Conservation (phyloP, 305 asterid species). For the Andrographis paniculata region DNA sequence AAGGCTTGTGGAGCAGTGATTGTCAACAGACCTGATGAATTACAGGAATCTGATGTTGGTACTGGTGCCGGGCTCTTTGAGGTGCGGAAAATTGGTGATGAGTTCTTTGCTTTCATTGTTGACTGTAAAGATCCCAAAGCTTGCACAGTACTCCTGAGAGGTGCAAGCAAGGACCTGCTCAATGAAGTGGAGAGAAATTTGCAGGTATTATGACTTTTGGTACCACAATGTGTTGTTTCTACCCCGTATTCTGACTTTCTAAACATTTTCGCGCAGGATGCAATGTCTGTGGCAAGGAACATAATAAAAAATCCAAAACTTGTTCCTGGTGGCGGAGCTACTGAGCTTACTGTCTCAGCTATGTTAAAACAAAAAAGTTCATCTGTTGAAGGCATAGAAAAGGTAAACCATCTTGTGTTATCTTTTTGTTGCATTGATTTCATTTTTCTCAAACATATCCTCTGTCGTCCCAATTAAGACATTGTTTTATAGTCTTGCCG, state of each 20-base stretch:
- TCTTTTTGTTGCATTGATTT: background rate
- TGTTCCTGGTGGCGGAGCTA: conserved; percentile 97
- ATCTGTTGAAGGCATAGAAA: conserved; percentile 83
- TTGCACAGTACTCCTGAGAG: conserved; percentile 81
- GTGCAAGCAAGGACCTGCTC: conserved; percentile 91
- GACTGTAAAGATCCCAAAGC: conserved; percentile 96
- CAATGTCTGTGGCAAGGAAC: conserved; percentile 93
- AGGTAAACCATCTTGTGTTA: conserved; percentile 27
- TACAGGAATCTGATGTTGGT: conserved; percentile 95
- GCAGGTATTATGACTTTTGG: conserved; percentile 45
- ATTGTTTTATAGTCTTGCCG: too few species aligned
- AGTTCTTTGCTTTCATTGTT: conserved; percentile 73
- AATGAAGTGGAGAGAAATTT: conserved; percentile 95
- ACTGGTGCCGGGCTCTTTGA: conserved; percentile 92
- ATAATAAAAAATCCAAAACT: conserved; percentile 87
- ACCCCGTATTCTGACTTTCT: conserved; percentile 1
- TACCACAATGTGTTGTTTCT: background rate
- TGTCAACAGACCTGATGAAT: conserved; percentile 90
- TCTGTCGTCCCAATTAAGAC: background rate
- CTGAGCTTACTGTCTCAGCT: conserved; percentile 91
- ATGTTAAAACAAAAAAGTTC: conserved; percentile 77
- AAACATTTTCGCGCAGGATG: conserved; percentile 49
- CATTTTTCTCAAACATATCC: background rate
- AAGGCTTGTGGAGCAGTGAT: conserved; percentile 96
- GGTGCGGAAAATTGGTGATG: conserved; percentile 91